These are phyloP conservation scores for Pythium chondricola DNA, from an alignment of 352 stramenopile genomes.

Conservation along the genomic window DNA sequence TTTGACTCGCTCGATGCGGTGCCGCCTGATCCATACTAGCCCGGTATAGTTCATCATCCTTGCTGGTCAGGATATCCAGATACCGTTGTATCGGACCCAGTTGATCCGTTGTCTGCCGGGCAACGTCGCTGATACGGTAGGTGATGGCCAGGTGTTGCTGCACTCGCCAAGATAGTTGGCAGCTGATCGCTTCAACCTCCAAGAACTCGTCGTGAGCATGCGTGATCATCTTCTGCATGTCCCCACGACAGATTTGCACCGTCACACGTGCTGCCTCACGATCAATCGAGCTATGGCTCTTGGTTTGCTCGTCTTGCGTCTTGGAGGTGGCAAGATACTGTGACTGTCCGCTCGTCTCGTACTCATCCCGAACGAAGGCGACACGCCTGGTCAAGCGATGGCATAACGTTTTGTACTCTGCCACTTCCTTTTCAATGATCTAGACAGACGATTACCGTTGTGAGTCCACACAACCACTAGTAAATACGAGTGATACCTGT, in stretches of 20 bases:
- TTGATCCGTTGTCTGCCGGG: conserved; percentile 6
- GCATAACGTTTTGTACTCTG: conserved; percentile 10
- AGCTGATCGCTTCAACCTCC: conserved; percentile 16
- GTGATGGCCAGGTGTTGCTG: conserved; percentile 23
- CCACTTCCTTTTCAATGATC: conserved; percentile 11
- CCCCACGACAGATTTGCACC: conserved; percentile 1
- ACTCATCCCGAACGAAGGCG: conserved; percentile 9
- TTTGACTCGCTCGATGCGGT: background rate
- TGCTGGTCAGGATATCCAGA: conserved; percentile 14
- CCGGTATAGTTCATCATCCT: conserved; percentile 19
- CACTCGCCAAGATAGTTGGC: conserved; percentile 28
- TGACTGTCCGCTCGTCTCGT: conserved; percentile 1
- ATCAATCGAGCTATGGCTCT: conserved; percentile 1
- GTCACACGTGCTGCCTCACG: background rate
- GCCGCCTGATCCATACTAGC: background rate
- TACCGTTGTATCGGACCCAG: conserved; percentile 17
- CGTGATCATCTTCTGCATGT: conserved; percentile 7
- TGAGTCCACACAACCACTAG: background rate
- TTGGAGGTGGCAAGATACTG: conserved; percentile 1
- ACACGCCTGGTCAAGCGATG: conserved; percentile 6
- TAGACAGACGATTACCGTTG: no score
- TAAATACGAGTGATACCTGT: background rate
- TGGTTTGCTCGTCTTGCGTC: background rate
- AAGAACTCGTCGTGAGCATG: conserved; percentile 16
- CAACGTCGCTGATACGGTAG: conserved; percentile 15